Conservation (phyloP, 371 early-diverging fungal species). For the Mortierella sp. region DNA sequence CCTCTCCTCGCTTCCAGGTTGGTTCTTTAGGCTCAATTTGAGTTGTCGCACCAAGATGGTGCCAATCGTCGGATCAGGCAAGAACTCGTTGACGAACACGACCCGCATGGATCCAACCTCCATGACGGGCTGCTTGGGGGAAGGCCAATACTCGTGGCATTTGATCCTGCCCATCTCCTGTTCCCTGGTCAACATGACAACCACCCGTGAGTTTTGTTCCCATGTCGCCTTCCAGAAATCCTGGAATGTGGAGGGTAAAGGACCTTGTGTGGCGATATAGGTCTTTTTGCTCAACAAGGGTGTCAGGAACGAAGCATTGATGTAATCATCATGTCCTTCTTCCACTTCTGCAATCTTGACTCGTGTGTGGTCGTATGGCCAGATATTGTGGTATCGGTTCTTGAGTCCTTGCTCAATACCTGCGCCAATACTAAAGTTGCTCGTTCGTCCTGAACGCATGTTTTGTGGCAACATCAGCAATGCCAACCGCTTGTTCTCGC, state of each 20-base stretch:
- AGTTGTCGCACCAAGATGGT: conserved; percentile 38
- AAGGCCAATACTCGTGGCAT: conserved; percentile 85
- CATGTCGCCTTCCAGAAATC: conserved; percentile 94
- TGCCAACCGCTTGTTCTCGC: conserved; percentile 71
- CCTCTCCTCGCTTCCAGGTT: too few species aligned
- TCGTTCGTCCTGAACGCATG: conserved; percentile 57
- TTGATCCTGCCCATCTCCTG: conserved; percentile 81
- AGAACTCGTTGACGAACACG: conserved; percentile 22
- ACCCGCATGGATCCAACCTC: conserved; percentile 58
- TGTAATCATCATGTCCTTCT: conserved; percentile 73
- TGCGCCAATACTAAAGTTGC: conserved; percentile 70
- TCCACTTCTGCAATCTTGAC: conserved; percentile 55
- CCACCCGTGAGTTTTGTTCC: conserved; percentile 79
- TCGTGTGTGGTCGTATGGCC: conserved; percentile 77
- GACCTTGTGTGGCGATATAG: conserved; percentile 93
- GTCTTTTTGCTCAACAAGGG: conserved; percentile 62
- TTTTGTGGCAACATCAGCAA: conserved; percentile 70
- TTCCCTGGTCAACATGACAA: conserved; percentile 92
- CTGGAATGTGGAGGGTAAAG: conserved; percentile 80
- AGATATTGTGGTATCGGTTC: conserved; percentile 83
- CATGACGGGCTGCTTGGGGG: conserved; percentile 34
- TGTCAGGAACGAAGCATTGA: conserved; percentile 78
- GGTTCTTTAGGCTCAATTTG: too few species aligned
- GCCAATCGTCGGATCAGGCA: conserved; percentile 35
- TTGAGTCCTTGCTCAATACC: conserved; percentile 75